Evolutionary conservation across 495 filamentous ascomycete species (phyloP), one percentile per base, ranked within the genome.

Genomic region (Neurospora pannonica): DNA sequence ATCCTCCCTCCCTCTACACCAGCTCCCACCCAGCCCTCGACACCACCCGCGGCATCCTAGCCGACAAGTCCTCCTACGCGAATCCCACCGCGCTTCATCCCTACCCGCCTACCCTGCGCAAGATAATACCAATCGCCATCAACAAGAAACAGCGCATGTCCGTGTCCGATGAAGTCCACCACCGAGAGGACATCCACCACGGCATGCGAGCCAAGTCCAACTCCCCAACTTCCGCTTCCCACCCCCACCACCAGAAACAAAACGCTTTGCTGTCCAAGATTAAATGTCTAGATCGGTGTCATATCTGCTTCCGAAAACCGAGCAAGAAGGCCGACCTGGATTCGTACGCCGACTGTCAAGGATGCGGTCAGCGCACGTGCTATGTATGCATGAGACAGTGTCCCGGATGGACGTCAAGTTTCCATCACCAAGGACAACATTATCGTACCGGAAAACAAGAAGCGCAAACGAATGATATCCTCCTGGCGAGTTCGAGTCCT

Each of bases 301-400:
- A 87, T 79, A 84, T 87, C 73, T 87, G 85, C 79, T 82, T 78
- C 75, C 83, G 85, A 38, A 83, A 83, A 48, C 85, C 85, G 0
- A 83, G 76, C 74, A 86, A 83, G 79, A 86, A 84, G 71, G 81
- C 83, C 43, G 84, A 87, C 74, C 83, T 86, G 46, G 85, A 87
- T 74, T 83, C 81, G 38, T 87, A 83, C 72, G 82, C 83, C 60
- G 80, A 86, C 73, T 87, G 85, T 72, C 78, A 81, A 71, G 85
- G 82, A 7, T 87, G 85, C 72, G 82, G 82, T n/a, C 80, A 84
- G 40, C 79, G 85, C 2, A 83, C 85, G 0, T 87, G 85, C 71
- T 86, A 81, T 74, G 77, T 87, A 38, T 87, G 85, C 78, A 82
- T 87, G 19, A 78, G 85, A 8, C 81, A 85, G 72, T 87, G 85